Conservation (phyloP, 306 rosid genomes). For the Cucurbita pepo region DNA sequence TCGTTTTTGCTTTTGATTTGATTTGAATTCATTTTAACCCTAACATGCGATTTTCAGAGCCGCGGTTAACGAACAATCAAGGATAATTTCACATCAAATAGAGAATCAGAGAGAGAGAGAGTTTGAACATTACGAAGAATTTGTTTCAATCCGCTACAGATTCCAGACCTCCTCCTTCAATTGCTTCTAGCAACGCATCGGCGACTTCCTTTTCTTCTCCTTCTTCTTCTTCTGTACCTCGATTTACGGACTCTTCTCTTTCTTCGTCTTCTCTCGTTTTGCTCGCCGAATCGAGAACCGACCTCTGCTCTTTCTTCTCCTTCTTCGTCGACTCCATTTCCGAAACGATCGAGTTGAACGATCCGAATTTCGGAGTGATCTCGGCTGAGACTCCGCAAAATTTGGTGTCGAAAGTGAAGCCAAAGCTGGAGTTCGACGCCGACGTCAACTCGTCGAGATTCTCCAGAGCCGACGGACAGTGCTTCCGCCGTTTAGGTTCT, state of each 20-base stretch:
- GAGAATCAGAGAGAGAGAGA: background rate
- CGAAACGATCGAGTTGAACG: conserved; percentile 17
- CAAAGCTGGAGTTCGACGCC: conserved; percentile 7
- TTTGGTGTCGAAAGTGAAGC: conserved; percentile 32
- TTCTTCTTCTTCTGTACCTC: background rate
- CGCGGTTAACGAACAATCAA: background rate
- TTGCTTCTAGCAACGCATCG: background rate
- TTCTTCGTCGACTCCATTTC: background rate
- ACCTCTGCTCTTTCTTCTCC: background rate
- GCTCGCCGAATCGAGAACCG: background rate
- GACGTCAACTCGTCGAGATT: conserved; percentile 18
- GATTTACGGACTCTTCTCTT: too few relatives aligned
- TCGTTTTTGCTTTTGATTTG: background rate
- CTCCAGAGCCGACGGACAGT: conserved; percentile 21
- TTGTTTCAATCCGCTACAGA: background rate
- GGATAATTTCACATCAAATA: background rate
- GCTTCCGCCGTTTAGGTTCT: conserved; percentile 22
- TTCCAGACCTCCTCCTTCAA: background rate
- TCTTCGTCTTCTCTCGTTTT: background rate
- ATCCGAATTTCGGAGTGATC: conserved; percentile 34
- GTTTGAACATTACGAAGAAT: background rate
- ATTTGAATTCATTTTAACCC: background rate
- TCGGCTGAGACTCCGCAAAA: conserved; percentile 14
- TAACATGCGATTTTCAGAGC: background rate
- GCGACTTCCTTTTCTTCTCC: background rate